Evolutionary conservation across 2,329 filamentous ascomycete species (phyloP).

Genomic region (Alternaria postmessia): DNA sequence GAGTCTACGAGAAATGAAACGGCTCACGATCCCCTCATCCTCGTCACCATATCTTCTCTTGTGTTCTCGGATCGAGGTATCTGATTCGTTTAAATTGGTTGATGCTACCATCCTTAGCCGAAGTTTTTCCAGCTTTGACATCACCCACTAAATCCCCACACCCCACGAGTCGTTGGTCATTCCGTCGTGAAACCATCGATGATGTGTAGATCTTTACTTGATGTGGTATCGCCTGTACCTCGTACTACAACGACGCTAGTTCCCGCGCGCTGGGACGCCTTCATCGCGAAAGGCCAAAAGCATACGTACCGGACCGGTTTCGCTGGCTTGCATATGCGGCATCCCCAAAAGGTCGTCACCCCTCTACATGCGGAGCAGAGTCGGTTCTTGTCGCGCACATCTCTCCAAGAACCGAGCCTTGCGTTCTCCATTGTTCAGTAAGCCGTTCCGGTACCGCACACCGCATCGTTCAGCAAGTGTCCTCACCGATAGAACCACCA

Average conservation of each 20-base stretch:
- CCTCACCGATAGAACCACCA: background rate
- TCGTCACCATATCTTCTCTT: background rate
- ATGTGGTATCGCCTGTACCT: constrained; percentile 16
- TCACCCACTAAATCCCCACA: constrained; percentile 17
- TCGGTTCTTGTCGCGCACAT: background rate
- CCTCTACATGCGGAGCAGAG: background rate
- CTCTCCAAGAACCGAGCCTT: background rate
- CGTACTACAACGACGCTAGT: constrained; percentile 7
- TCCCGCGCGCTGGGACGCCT: constrained; percentile 5
- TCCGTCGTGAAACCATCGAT: constrained; percentile 5
- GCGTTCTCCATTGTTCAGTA: background rate
- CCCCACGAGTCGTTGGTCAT: constrained; percentile 16
- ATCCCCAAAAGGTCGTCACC: background rate
- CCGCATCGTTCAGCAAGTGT: constrained; percentile 5
- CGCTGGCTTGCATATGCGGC: background rate
- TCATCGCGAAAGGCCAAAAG: constrained; percentile 5
- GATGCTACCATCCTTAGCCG: constrained; percentile 4
- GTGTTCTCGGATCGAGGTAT: background rate
- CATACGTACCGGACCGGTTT: constrained; percentile 4
- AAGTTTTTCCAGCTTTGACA: constrained; percentile 1
- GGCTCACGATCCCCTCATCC: constrained; percentile 7
- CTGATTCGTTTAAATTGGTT: background rate
- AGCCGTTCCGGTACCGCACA: constrained; percentile 10
- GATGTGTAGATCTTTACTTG: constrained; percentile 22
- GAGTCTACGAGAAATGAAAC: constrained; percentile 18